Evolutionary conservation across 2,329 filamentous ascomycete genomes (phyloP).

Genomic region (Aspergillus sergii): DNA sequence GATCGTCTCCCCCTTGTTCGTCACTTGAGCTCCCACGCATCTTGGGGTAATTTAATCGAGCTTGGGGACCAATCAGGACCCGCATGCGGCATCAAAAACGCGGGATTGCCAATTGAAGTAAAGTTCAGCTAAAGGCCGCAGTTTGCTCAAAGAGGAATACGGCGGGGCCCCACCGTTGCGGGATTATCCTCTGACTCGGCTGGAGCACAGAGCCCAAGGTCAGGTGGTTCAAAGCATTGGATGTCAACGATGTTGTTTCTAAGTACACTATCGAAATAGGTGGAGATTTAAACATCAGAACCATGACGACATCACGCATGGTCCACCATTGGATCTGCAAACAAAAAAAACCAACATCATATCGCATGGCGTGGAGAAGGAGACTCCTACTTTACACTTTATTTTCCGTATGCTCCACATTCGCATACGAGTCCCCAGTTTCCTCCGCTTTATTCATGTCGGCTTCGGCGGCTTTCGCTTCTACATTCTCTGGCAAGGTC

Average conservation of each 20-base stretch:
- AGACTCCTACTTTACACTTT: not conserved
- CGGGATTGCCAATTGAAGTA: not conserved
- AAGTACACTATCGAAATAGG: not conserved
- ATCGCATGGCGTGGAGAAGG: not conserved
- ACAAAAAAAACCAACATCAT: not conserved
- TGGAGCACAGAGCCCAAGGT: not conserved
- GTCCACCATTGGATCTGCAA: not conserved
- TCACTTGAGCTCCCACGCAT: not conserved
- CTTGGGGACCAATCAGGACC: not conserved
- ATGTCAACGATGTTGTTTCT: not conserved
- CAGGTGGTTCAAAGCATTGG: not conserved
- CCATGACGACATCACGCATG: not conserved
- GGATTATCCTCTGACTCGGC: not conserved
- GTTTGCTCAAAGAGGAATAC: not conserved
- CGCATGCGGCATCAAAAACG: not conserved
- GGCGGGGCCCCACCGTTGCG: not conserved
- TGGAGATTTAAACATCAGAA: not conserved
- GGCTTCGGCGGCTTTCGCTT: not conserved
- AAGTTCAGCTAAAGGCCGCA: not conserved
- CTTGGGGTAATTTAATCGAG: not conserved
- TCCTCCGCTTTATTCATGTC: constrained; percentile 12
- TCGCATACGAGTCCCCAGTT: constrained; percentile 13
- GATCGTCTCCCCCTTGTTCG: not conserved
- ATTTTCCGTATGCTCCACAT: constrained; percentile 18
- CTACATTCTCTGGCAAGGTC: constrained; percentile 45